These are phyloP conservation scores for Rhizopogon vulgaris DNA, from an alignment of 768 basidiomycete genomes.

Conservation along the genomic window DNA sequence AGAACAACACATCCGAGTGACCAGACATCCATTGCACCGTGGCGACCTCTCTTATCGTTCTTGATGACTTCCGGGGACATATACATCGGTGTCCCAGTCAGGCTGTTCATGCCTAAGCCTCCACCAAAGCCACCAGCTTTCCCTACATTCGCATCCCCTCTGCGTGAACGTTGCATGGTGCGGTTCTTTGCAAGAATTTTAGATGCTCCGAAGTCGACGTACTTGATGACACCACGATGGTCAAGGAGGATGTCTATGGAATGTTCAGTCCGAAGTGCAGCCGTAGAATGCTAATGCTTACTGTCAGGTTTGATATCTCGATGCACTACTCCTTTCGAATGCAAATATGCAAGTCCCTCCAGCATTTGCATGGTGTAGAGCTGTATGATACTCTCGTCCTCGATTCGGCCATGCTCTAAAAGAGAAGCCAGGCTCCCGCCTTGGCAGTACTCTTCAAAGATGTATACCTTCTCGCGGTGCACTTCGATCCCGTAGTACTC, in stretches of 20 bases:
- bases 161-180: slow-evolving; percentile 68
- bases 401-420: slow-evolving; percentile 89
- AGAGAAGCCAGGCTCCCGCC: slow-evolving; percentile 88
- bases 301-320: slow-evolving; percentile 99
- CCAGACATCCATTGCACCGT: slow-evolving; percentile 99
- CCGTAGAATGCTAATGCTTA: slow-evolving; percentile 36
- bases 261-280: slow-evolving; percentile 5
- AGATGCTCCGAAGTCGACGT: slow-evolving; percentile 96
- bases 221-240: slow-evolving; percentile 88
- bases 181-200: slow-evolving; percentile 92
- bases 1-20: slow-evolving; percentile 96
- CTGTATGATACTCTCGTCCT: slow-evolving; percentile 93
- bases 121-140: slow-evolving; percentile 29
- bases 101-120: slow-evolving; percentile 61
- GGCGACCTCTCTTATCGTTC: slow-evolving; percentile 79
- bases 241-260: slow-evolving; percentile 86
- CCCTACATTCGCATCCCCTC: slow-evolving; percentile 31
- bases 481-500: slow-evolving; percentile 99
- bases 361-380: slow-evolving; percentile 97
- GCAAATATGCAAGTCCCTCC: slow-evolving; percentile 89
- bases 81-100: slow-evolving; percentile 99
- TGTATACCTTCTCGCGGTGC: slow-evolving; percentile 97
- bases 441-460: slow-evolving; percentile 98
- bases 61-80: slow-evolving; percentile 99
- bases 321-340: slow-evolving; percentile 88